phyloP scores from a whole-genome alignment of 176 grass and related monocot genomes.

The Bothriochloa decipiens region DNA sequence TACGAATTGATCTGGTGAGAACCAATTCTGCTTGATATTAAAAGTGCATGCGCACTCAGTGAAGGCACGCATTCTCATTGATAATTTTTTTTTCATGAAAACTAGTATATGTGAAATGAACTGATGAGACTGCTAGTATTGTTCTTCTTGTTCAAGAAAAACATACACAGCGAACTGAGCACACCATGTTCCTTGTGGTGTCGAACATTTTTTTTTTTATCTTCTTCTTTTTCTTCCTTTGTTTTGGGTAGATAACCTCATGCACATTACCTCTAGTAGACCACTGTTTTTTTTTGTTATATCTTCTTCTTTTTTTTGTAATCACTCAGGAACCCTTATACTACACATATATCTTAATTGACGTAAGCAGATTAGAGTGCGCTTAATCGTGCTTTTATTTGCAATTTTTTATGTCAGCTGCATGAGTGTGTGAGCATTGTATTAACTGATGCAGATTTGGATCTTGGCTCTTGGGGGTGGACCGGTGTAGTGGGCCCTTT shows the following conservation, averaged over 20 bases:
- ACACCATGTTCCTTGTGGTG: not conserved
- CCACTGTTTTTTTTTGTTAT: no score
- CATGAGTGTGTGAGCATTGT: not conserved
- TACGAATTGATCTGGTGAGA: not conserved
- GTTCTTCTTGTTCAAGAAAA: not conserved
- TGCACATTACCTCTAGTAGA: no score
- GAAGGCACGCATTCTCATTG: not conserved
- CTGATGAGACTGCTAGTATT: not conserved
- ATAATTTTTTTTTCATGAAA: not conserved
- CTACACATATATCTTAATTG: not conserved
- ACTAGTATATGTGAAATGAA: not conserved
- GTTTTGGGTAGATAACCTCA: no score
- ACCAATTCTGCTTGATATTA: not conserved
- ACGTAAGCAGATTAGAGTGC: not conserved
- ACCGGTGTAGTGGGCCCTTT: not conserved
- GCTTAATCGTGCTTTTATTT: not conserved
- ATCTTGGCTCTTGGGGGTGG: constrained; percentile 39
- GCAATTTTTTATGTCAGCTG: constrained; percentile 8
- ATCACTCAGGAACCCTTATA: no score
- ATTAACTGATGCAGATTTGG: constrained; percentile 34
- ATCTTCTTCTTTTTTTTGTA: no score
- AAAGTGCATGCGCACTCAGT: not conserved
- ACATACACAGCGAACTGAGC: not conserved
- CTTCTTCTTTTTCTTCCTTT: no score
- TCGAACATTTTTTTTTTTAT: not conserved